Evolutionary conservation across 169 alveolate species (phyloP).

Genomic region (Theileria annulata): DNA sequence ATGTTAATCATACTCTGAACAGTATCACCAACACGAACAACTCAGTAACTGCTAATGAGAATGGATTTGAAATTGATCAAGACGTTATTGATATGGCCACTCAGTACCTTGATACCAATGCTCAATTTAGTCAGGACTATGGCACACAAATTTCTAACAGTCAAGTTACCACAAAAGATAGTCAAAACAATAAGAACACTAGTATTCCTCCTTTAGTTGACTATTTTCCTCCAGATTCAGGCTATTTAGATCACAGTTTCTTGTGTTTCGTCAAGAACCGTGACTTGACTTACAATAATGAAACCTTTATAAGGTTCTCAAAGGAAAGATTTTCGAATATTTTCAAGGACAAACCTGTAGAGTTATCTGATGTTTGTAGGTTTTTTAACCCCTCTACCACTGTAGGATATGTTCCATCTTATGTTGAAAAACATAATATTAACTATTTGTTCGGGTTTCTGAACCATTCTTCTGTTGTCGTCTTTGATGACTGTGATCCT

Average conservation of each 20-base stretch:
- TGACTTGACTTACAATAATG: constrained; percentile 1
- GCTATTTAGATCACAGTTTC: constrained; percentile 25
- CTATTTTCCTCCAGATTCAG: constrained; percentile 54
- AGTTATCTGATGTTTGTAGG: background rate
- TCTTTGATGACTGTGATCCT: background rate
- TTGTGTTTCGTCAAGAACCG: constrained; percentile 17
- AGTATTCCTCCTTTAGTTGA: constrained; percentile 8
- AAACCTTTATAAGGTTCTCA: constrained; percentile 16
- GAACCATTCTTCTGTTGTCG: constrained; percentile 36
- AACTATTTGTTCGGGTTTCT: constrained; percentile 40
- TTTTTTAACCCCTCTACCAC: background rate
- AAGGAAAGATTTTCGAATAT: background rate
- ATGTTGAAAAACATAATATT: background rate
- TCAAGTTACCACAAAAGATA: background rate
- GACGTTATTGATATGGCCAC: constrained; percentile 6
- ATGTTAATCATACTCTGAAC: background rate
- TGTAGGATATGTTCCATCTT: background rate
- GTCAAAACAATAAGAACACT: background rate
- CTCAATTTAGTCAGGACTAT: background rate
- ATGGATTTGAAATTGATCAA: background rate
- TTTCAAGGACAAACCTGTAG: constrained; percentile 1
- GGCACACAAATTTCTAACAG: background rate
- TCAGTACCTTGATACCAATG: constrained; percentile 4
- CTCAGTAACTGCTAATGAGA: background rate
- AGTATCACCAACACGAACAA: background rate